phyloP scores from a whole-genome alignment of 257 asterid genomes.

The Ballota nigra region DNA sequence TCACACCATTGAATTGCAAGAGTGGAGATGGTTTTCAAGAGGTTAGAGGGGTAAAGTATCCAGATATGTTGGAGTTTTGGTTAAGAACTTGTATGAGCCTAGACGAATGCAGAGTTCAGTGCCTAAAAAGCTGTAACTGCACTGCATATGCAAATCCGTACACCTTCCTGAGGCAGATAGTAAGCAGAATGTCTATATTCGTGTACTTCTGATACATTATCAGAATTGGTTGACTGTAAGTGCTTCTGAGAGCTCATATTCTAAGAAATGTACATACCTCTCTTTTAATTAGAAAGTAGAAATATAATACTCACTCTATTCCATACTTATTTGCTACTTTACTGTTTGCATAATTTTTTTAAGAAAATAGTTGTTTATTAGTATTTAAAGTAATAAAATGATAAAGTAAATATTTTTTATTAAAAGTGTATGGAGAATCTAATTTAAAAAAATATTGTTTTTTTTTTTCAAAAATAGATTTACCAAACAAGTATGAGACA shows the following conservation, averaged over 20 bases:
- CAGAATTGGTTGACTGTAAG: not conserved
- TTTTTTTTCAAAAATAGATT: too few species aligned
- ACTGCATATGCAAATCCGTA: conserved; percentile 32
- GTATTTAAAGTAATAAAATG: too few species aligned
- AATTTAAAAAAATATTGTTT: too few species aligned
- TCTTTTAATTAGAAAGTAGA: not conserved
- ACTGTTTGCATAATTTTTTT: too few species aligned
- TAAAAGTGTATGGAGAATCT: too few species aligned
- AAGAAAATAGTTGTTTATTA: too few species aligned
- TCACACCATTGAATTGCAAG: conserved; percentile 7
- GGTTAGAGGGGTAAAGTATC: conserved; percentile 25
- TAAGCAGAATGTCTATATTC: conserved; percentile 18
- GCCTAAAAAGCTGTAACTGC: conserved; percentile 35
- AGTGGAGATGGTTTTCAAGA: conserved; percentile 29
- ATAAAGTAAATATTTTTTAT: too few species aligned
- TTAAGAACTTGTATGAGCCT: conserved; percentile 35
- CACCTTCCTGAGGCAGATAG: not conserved
- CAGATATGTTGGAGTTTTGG: conserved; percentile 23
- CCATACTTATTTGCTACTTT: too few species aligned
- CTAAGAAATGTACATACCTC: not conserved
- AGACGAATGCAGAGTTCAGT: conserved; percentile 25
- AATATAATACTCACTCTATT: too few species aligned
- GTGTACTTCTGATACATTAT: conserved; percentile 16
- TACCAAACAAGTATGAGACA: too few species aligned
- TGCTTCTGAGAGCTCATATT: not conserved